phyloP scores from a whole-genome alignment of 2,329 filamentous ascomycete genomes.

The Sporothrix pallida region DNA sequence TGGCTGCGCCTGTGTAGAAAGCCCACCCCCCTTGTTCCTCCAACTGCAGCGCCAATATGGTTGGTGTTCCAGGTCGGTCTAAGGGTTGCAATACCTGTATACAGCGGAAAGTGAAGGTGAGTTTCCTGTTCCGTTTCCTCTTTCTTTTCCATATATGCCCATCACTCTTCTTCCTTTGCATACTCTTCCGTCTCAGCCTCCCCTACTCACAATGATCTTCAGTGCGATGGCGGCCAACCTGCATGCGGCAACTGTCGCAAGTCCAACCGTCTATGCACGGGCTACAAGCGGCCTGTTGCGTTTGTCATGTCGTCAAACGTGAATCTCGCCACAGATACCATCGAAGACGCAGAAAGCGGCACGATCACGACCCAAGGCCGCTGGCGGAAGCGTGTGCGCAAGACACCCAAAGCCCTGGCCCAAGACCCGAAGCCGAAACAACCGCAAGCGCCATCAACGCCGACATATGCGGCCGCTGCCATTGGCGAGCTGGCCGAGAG shows the following conservation, averaged over 20 bases:
- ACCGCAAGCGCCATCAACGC: background rate
- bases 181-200: background rate
- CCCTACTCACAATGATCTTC: background rate
- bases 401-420: constrained; percentile 16
- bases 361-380: constrained; percentile 35
- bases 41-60: constrained; percentile 35
- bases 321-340: background rate
- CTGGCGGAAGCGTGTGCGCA: constrained; percentile 33
- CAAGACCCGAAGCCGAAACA: background rate
- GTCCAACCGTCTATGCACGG: constrained; percentile 39
- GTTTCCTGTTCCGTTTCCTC: background rate
- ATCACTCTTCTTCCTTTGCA: background rate
- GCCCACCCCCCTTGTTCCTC: background rate
- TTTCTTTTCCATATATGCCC: background rate
- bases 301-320: constrained; percentile 37
- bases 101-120: constrained; percentile 38
- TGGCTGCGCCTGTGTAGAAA: background rate
- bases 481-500: background rate
- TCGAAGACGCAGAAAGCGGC: constrained; percentile 16
- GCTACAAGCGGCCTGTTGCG: constrained; percentile 39
- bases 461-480: background rate
- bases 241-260: constrained; percentile 41
- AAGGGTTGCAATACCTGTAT: constrained; percentile 39
- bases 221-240: constrained; percentile 39
- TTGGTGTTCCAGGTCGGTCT: constrained; percentile 39